Evolutionary conservation across 306 rosid species (phyloP).

Genomic region (Rosa multiflora): DNA sequence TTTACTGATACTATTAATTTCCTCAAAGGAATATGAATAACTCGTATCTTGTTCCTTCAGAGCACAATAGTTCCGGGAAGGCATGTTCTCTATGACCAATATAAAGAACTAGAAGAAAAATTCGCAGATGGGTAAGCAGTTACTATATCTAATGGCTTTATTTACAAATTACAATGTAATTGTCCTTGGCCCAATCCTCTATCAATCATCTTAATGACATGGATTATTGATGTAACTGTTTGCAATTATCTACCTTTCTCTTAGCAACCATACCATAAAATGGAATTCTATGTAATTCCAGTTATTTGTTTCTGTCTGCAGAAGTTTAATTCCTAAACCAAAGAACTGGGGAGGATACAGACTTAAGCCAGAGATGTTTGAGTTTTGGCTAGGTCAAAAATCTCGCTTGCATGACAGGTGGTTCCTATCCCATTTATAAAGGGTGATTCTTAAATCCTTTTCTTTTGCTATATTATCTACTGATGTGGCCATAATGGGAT

Average conservation of each 20-base stretch:
- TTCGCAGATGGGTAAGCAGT: slow-evolving; percentile 80
- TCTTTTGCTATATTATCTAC: slow-evolving; percentile 20
- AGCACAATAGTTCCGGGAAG: slow-evolving; percentile 81
- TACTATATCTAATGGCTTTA: background rate
- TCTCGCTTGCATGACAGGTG: slow-evolving; percentile 99
- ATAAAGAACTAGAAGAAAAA: slow-evolving; percentile 66
- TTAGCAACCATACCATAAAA: slow-evolving; percentile 14
- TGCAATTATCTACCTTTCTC: slow-evolving; percentile 9
- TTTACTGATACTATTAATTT: background rate
- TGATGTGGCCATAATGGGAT: background rate
- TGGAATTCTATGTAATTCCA: slow-evolving; percentile 8
- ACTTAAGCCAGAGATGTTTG: slow-evolving; percentile 75
- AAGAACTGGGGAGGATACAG: slow-evolving; percentile 96
- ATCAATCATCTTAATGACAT: background rate
- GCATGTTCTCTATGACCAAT: slow-evolving; percentile 66
- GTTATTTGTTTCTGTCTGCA: slow-evolving; percentile 40
- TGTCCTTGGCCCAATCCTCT: slow-evolving; percentile 6
- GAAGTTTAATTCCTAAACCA: slow-evolving; percentile 86
- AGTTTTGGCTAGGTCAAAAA: slow-evolving; percentile 96
- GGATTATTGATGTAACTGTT: background rate
- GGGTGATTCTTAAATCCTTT: slow-evolving; percentile 37
- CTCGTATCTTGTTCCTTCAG: slow-evolving; percentile 41
- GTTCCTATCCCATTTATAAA: slow-evolving; percentile 58
- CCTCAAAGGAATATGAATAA: background rate
- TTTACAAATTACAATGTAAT: background rate